phyloP scores from a whole-genome alignment of 345 rosid genomes.

The Sonneratia caseolaris region DNA sequence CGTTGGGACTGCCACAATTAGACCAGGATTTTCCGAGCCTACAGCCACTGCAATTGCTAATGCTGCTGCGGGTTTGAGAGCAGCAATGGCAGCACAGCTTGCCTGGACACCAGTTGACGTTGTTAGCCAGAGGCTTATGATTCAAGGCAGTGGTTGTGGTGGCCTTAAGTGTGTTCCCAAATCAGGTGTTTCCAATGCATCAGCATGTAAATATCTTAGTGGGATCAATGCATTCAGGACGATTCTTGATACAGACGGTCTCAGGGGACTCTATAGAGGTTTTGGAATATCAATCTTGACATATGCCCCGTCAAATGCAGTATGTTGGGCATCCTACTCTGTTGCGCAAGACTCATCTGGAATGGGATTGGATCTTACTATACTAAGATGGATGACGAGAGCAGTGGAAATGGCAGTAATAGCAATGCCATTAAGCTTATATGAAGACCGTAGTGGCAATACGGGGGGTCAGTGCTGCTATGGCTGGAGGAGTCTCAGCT shows the following conservation, averaged over 20 bases:
- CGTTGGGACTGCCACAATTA: conserved; percentile 58
- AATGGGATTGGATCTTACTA: conserved; percentile 40
- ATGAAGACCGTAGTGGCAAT: conserved; percentile 67
- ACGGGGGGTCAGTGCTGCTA: conserved; percentile 88
- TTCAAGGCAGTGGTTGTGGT: conserved; percentile 33
- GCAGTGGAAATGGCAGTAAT: conserved; percentile 11
- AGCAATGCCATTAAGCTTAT: conserved; percentile 33
- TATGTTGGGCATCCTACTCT: conserved; percentile 87
- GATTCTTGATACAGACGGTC: conserved; percentile 50
- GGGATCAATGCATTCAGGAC: conserved; percentile 71
- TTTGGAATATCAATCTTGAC: conserved; percentile 78
- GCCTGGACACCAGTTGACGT: conserved; percentile 97
- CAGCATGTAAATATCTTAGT: conserved; percentile 53
- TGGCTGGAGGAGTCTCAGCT: conserved; percentile 94
- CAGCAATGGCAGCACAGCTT: conserved; percentile 87
- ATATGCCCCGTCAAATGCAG: conserved; percentile 79
- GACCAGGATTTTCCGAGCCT: conserved; percentile 56
- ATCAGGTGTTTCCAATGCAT: conserved; percentile 22
- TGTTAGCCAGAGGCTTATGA: conserved; percentile 90
- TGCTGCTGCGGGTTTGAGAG: conserved; percentile 71
- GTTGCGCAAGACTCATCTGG: conserved; percentile 57
- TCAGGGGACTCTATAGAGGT: conserved; percentile 74
- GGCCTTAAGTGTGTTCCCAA: conserved; percentile 15
- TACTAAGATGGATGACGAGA: conserved; percentile 33
- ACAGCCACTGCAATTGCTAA: conserved; percentile 60